Base-by-base conservation (phyloP, 306 rosid species). In the Begonia peltatifolia region DNA sequence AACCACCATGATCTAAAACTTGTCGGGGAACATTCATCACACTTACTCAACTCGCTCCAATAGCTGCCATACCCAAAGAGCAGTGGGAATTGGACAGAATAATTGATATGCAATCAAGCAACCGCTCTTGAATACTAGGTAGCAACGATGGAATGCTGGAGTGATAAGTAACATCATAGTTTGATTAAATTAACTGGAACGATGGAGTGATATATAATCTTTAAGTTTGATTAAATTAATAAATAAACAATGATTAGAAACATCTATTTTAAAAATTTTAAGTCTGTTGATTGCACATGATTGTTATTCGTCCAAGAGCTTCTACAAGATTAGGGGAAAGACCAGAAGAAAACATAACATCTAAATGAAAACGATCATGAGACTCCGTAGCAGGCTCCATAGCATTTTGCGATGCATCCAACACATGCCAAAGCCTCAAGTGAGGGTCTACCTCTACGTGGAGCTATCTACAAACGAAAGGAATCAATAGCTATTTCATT, bases 381-480 rank as follows among this genome's bases (percentile, higher is more conserved):
- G 90, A 79, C 68, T 90, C 99, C 87, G 81, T 83, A 15, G 69
- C 76, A 60, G 76, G 68, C 50, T 95, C 95, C 99, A 90, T 80
- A 58, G 99, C 94, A n/a, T 79, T 73, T 90, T 12, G 99, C 92
- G 63, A 90, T 90, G 77, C 80, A 83, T 74, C 99, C 99, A 69
- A 86, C 99, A 73, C 95, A 90, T 69, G 95, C 94, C 73, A 90
- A 61, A 55, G 99, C 99, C 86, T 90, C 99, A 61, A 83, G 92
- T 2, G 94, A 90, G 56, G 99, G 94, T 66, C 77, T 83, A 70
- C 79, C 84, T 75, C 95, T 80, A 57, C 99, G 99, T 2, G 99
- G 99, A 68, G 94, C 94, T 76, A 90, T 90, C 99, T 90, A 65
- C 68, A 55, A 61, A 53, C 62, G 70, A 66, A 65, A 68, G 46